Evolutionary conservation across 331 rosid genomes (phyloP).

Genomic region (Acacia pycnantha): DNA sequence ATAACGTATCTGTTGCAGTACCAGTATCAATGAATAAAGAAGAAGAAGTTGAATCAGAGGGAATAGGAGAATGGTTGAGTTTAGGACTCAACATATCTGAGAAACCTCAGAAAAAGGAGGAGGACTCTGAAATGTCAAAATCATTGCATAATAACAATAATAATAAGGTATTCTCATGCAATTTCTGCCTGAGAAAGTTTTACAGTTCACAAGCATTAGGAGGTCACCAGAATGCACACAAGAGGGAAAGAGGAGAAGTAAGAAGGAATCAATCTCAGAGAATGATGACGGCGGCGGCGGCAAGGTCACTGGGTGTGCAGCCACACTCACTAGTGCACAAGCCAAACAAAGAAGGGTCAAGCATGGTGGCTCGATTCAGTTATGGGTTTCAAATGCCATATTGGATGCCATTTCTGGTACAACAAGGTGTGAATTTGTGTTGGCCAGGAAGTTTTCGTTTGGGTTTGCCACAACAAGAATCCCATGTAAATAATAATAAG

Average conservation of each 20-base stretch:
- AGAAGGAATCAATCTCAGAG: conserved; percentile 54
- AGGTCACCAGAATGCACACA: conserved; percentile 92
- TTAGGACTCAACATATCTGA: conserved; percentile 43
- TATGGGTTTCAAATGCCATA: conserved; percentile 31
- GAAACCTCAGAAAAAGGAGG: conserved; percentile 17
- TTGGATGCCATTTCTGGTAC: conserved; percentile 48
- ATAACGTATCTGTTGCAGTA: not conserved
- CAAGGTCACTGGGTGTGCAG: conserved; percentile 56
- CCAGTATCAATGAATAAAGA: conserved; percentile 11
- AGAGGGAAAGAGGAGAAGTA: conserved; percentile 79
- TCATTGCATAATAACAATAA: conserved; percentile 31
- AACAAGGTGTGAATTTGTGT: conserved; percentile 43
- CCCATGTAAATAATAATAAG: conserved; percentile 28
- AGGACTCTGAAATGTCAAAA: conserved; percentile 32
- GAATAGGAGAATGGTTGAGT: conserved; percentile 55
- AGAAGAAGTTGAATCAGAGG: conserved; percentile 5
- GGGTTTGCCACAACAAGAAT: conserved; percentile 38
- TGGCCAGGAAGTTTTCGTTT: conserved; percentile 80
- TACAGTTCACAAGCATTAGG: conserved; percentile 89
- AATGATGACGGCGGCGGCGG: conserved; percentile 26
- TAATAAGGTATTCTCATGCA: conserved; percentile 68
- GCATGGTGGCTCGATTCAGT: conserved; percentile 41
- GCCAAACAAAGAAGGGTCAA: conserved; percentile 40
- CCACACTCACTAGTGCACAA: conserved; percentile 69
- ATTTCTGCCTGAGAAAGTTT: conserved; percentile 76